Conservation (phyloP, 2,329 filamentous ascomycete genomes). For the Zymoseptoria passerinii region DNA sequence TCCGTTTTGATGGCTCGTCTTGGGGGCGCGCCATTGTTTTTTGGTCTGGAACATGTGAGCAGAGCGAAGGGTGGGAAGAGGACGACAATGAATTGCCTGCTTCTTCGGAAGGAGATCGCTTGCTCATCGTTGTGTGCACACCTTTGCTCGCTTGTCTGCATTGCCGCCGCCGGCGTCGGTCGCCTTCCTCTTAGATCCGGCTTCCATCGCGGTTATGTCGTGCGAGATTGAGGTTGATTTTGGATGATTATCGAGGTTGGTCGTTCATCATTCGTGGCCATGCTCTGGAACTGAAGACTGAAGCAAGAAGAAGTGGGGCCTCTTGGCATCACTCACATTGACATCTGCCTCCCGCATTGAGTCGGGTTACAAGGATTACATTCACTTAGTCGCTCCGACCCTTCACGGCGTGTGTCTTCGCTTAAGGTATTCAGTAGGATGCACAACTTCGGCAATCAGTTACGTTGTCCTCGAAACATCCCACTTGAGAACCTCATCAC, state of each 20-base stretch:
- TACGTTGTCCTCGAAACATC: not conserved
- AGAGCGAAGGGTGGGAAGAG: constrained; percentile 9
- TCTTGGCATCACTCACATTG: too few relatives aligned
- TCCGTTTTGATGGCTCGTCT: constrained; percentile 22
- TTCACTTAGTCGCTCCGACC: too few relatives aligned
- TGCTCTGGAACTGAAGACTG: not conserved
- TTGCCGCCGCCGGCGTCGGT: constrained; percentile 22
- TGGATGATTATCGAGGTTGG: not conserved
- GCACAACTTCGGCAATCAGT: not conserved
- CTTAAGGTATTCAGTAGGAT: too few relatives aligned
- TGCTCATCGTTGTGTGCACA: constrained; percentile 15
- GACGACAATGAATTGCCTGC: constrained; percentile 5
- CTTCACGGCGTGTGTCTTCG: too few relatives aligned
- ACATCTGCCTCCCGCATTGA: too few relatives aligned
- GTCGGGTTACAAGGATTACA: too few relatives aligned
- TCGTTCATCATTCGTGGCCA: not conserved
- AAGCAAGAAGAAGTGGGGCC: too few relatives aligned
- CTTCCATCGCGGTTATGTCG: constrained; percentile 11
- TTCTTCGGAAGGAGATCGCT: not conserved
- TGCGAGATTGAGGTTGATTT: not conserved
- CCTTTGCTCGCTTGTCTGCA: constrained; percentile 32
- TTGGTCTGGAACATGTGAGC: constrained; percentile 28
- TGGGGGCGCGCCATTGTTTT: constrained; percentile 38
- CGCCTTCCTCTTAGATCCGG: constrained; percentile 32
- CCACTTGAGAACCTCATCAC: not conserved